phyloP scores from a whole-genome alignment of 768 basidiomycete species.

The Candolleomyces eurysporus region DNA sequence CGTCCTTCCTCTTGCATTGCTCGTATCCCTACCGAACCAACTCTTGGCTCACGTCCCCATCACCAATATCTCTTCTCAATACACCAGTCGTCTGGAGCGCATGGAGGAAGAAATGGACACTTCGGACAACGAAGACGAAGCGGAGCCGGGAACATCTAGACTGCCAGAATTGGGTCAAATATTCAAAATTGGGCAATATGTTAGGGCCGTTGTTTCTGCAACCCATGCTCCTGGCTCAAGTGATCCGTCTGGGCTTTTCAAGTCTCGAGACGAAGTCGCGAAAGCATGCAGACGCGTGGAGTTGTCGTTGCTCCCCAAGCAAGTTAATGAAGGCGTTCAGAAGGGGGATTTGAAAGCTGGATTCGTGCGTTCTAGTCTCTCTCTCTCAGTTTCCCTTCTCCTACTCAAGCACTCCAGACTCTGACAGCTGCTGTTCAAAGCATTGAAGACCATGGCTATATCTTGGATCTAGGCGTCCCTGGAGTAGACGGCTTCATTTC shows the following conservation, averaged over 20 bases:
- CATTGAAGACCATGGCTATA: slow-evolving; percentile 93
- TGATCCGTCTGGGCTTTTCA: slow-evolving; percentile 54
- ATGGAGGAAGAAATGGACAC: slow-evolving; percentile 46
- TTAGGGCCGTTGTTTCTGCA: slow-evolving; percentile 72
- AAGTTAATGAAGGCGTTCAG: slow-evolving; percentile 77
- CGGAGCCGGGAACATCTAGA: slow-evolving; percentile 26
- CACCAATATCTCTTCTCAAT: slow-evolving; percentile 81
- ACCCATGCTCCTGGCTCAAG: slow-evolving; percentile 67
- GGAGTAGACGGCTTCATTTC: slow-evolving; percentile 83
- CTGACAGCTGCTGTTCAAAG: slow-evolving; percentile 76
- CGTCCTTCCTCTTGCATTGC: slow-evolving; percentile 83
- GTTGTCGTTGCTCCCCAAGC: slow-evolving; percentile 77
- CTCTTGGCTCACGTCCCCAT: slow-evolving; percentile 92
- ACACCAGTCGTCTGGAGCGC: slow-evolving; percentile 70
- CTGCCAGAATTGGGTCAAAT: slow-evolving; percentile 74
- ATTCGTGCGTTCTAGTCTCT: slow-evolving; percentile 54
- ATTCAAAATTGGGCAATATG: slow-evolving; percentile 83
- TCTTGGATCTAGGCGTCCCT: slow-evolving; percentile 78
- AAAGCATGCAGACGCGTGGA: slow-evolving; percentile 79
- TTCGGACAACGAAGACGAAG: slow-evolving; percentile 46
- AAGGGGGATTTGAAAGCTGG: slow-evolving; percentile 75
- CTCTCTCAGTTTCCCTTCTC: slow-evolving; percentile 2
- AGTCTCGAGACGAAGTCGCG: slow-evolving; percentile 63
- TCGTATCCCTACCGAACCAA: slow-evolving; percentile 95
- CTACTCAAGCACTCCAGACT: slow-evolving; percentile 44